phyloP scores from a whole-genome alignment of 2,329 filamentous ascomycete genomes.

The Exutisphaerella laricina region DNA sequence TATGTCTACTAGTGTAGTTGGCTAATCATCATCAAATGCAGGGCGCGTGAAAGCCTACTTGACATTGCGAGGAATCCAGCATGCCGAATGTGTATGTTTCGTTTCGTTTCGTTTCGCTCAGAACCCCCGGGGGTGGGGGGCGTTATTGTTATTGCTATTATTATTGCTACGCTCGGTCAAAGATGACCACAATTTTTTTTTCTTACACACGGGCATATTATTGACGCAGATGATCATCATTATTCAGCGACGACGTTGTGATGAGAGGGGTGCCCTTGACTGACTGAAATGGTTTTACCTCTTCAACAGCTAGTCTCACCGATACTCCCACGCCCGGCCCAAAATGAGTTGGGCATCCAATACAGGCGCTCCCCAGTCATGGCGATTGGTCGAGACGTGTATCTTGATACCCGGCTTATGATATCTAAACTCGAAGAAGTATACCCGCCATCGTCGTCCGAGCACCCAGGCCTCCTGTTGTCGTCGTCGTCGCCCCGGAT shows the following conservation, averaged over 20 bases:
- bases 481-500: constrained; percentile 36
- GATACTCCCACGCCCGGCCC: constrained; percentile 60
- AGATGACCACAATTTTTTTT: too few species aligned
- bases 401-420: constrained; percentile 65
- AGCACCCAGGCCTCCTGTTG: constrained; percentile 25
- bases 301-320: constrained; percentile 60
- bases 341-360: constrained; percentile 54
- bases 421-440: constrained; percentile 57
- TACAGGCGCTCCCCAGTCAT: constrained; percentile 67
- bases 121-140: too few species aligned
- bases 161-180: too few species aligned
- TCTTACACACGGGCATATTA: too few species aligned
- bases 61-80: constrained; percentile 58
- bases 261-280: too few species aligned
- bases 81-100: constrained; percentile 65
- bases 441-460: constrained; percentile 39
- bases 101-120: too few species aligned
- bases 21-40: too few species aligned
- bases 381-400: constrained; percentile 61
- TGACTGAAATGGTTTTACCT: too few species aligned
- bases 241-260: too few species aligned
- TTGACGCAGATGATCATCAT: too few species aligned
- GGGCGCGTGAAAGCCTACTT: constrained; percentile 63
- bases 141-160: too few species aligned
- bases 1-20: too few species aligned